Conservation (phyloP, 2,329 filamentous ascomycete species). For the Botrytis elliptica region DNA sequence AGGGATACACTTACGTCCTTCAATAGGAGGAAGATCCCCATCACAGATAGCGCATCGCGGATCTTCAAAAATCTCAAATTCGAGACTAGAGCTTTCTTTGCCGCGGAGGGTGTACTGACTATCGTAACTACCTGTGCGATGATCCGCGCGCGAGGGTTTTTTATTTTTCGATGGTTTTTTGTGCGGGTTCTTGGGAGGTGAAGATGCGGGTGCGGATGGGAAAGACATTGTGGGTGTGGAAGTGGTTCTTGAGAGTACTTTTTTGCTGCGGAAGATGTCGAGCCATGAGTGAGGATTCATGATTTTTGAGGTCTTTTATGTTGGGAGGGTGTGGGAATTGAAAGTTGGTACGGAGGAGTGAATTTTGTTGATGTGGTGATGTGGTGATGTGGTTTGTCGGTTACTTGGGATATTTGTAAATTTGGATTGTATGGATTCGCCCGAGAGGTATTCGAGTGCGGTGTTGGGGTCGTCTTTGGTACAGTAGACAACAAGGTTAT, state of each 20-base stretch:
- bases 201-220: neutral
- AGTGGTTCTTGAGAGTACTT: neutral
- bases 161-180: neutral
- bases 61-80: neutral
- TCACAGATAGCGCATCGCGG: neutral
- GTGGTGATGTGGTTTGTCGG: neutral
- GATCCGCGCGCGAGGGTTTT: neutral
- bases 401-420: neutral
- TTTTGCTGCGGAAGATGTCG: neutral
- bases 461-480: neutral
- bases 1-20: neutral
- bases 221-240: neutral
- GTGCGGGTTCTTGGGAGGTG: neutral
- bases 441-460: neutral
- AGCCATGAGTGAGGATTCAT: neutral
- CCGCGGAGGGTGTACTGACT: neutral
- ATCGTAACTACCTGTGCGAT: neutral
- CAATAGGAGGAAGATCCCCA: neutral
- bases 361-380: neutral
- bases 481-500: neutral
- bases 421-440: neutral
- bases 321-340: neutral
- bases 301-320: neutral
- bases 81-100: neutral
- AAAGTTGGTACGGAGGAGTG: neutral